These are phyloP conservation scores for Globisporangium carolinianum DNA, from an alignment of 352 stramenopile genomes.

Conservation along the genomic window DNA sequence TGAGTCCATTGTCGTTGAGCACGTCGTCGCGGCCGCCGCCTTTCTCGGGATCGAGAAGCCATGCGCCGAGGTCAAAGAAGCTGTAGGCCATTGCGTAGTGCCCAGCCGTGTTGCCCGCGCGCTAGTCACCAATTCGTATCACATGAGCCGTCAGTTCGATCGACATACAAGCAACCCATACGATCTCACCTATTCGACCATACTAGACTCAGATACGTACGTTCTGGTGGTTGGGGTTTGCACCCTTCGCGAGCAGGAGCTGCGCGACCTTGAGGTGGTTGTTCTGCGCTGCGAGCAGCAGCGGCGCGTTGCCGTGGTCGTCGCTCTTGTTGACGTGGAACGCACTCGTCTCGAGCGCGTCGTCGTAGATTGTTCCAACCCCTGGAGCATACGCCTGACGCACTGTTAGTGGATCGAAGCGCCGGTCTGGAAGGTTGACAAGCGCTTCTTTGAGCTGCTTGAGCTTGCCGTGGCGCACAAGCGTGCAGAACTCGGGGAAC, in stretches of 20 bases:
- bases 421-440: slow-evolving; percentile 67
- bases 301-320: slow-evolving; percentile 87
- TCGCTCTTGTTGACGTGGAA: slow-evolving; percentile 89
- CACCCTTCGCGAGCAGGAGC: slow-evolving; percentile 84
- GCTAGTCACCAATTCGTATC: slow-evolving; percentile 17
- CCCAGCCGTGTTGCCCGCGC: slow-evolving; percentile 86
- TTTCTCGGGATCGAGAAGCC: slow-evolving; percentile 84
- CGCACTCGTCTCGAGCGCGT: slow-evolving; percentile 83
- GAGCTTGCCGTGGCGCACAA: slow-evolving; percentile 83
- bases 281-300: slow-evolving; percentile 86
- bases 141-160: not conserved
- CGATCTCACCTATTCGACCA: too few species aligned
- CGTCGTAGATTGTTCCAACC: slow-evolving; percentile 88
- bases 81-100: slow-evolving; percentile 92
- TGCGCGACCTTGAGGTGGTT: slow-evolving; percentile 85
- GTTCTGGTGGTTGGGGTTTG: slow-evolving; percentile 91
- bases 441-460: slow-evolving; percentile 88
- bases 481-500: slow-evolving; percentile 70
- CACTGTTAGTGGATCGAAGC: slow-evolving; percentile 82
- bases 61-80: slow-evolving; percentile 89
- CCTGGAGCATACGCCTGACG: slow-evolving; percentile 63
- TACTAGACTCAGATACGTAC: slow-evolving; percentile 16
- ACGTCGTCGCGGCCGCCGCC: slow-evolving; percentile 79
- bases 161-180: not conserved
- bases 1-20: slow-evolving; percentile 88